A percentile compares a stretch with the other conserved stretches of the same genome.
Conservation (phyloP, 345 rosid species). For the Salix koriyanagi region DNA sequence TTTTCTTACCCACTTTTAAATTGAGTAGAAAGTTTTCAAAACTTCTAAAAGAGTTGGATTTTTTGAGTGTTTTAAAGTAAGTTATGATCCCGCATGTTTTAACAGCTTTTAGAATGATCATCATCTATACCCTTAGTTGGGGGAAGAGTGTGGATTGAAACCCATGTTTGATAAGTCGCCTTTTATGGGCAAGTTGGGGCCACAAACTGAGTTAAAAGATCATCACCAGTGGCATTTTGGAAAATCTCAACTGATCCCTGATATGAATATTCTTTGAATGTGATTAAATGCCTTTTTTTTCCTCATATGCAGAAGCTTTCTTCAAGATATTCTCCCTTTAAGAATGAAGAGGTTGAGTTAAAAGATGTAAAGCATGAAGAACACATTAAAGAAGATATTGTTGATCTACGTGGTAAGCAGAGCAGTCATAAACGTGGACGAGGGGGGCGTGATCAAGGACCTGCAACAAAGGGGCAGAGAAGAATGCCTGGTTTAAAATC, state of each 20-base stretch:
- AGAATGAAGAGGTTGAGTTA: conserved; percentile 45
- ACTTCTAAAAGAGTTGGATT: too few species aligned
- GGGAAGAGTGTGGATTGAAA: too few species aligned
- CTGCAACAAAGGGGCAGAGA: conserved; percentile 45
- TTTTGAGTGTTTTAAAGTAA: not conserved
- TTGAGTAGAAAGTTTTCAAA: too few species aligned
- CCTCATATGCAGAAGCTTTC: conserved; percentile 52
- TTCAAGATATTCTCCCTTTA: conserved; percentile 36
- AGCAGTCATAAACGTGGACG: conserved; percentile 55
- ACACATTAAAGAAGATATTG: conserved; percentile 29
- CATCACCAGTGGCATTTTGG: not conserved
- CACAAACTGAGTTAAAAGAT: not conserved
- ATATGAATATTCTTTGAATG: not conserved
- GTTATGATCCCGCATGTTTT: not conserved
- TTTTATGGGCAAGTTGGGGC: not conserved
- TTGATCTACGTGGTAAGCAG: conserved; percentile 36
- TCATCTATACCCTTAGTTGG: too few species aligned
- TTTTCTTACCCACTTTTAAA: too few species aligned
- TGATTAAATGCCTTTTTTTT: conserved; percentile 1
- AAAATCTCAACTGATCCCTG: not conserved
- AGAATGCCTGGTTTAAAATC: conserved; percentile 40
- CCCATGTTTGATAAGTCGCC: not conserved
- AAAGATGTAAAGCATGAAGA: conserved; percentile 40
- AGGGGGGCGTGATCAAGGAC: conserved; percentile 49
- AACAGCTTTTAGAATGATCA: too few species aligned